Base-by-base conservation (phyloP, 176 grass and related monocot species). In the Hordeum marinum region DNA sequence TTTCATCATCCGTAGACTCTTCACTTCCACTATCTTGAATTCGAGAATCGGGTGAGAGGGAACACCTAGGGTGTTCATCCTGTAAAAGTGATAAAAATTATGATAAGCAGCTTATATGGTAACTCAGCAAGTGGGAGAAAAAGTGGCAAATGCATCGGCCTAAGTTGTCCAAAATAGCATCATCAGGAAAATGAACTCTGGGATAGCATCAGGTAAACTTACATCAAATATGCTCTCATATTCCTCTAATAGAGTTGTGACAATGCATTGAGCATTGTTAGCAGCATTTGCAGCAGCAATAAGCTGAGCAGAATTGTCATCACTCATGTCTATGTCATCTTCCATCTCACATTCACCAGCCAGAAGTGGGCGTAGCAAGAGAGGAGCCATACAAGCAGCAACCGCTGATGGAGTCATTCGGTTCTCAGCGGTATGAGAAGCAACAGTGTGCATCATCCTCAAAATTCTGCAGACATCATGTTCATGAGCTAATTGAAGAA, bases 281-380 rank as follows among this genome's bases (percentile, higher is more conserved):
- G 97, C 97, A 75, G 97, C 97, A 86, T 94, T 94, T 86, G 94
- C 94, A 55, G 97, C 97, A 73, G 97, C 97, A 80, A 99, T 88
- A 80, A 99, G 94, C 91, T 99, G 97, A 82, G 97, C 97, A 87
- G 96, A 90, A 87, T 14, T 89, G 81, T 99, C 94, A 4, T 85
- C 90, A 80, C 71, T 96, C 45, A 87, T 87, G 81, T 94, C 94
- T 41, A 94, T 90, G 50, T 87, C 97, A 87, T 99, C 91, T 73
- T 99, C 97, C 97, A 99, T 92, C 78, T 99, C 97, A 63, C 97
- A 99, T 90, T 99, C 97, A 86, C 97, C 97, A 64, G 97, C 97
- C 64, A 99, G 91, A 92, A 99, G 97, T 29, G 97, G 94, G 9
- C 94, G 90, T 25, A 99, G 42, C 86, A 99, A 88, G 59, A 99